phyloP scores from a whole-genome alignment of 2,329 filamentous ascomycete genomes.

The Fusarium brevicatenulatum region DNA sequence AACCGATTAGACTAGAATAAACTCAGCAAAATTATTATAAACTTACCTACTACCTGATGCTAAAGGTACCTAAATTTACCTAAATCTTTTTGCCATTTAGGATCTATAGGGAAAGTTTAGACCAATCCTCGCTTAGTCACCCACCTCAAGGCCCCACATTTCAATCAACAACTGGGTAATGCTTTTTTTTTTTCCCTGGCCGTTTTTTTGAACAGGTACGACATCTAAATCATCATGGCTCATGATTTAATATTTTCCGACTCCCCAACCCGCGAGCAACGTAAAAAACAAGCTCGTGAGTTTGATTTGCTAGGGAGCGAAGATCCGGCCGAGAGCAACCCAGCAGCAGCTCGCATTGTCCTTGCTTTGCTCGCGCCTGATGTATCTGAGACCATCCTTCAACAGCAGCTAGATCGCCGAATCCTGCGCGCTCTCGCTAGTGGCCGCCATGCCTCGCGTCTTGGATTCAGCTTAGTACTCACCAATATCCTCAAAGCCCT shows the following conservation, averaged over 20 bases:
- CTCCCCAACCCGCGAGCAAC: background rate
- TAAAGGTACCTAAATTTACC: background rate
- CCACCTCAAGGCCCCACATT: background rate
- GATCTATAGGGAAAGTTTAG: background rate
- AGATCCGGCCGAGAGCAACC: constrained; percentile 63
- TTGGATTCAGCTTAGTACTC: constrained; percentile 90
- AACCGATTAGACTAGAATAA: background rate
- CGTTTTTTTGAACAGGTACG: background rate
- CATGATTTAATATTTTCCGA: background rate
- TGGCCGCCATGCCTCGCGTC: constrained; percentile 84
- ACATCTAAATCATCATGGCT: background rate
- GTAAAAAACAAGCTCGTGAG: background rate
- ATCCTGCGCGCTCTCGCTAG: constrained; percentile 91
- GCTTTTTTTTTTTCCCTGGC: background rate
- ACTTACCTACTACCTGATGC: background rate
- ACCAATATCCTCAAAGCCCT: constrained; percentile 81
- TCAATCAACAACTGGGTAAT: background rate
- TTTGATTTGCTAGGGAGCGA: constrained; percentile 68
- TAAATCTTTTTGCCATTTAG: background rate
- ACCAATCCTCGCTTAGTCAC: background rate
- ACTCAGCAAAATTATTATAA: background rate
- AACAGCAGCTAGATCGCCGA: constrained; percentile 70
- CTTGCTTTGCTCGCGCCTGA: constrained; percentile 58
- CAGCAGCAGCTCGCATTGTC: constrained; percentile 40
- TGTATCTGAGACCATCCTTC: constrained; percentile 63